Evolutionary conservation across 768 basidiomycete species (phyloP), one percentile per base, ranked within the genome.

Genomic region (Suillus brevipes): DNA sequence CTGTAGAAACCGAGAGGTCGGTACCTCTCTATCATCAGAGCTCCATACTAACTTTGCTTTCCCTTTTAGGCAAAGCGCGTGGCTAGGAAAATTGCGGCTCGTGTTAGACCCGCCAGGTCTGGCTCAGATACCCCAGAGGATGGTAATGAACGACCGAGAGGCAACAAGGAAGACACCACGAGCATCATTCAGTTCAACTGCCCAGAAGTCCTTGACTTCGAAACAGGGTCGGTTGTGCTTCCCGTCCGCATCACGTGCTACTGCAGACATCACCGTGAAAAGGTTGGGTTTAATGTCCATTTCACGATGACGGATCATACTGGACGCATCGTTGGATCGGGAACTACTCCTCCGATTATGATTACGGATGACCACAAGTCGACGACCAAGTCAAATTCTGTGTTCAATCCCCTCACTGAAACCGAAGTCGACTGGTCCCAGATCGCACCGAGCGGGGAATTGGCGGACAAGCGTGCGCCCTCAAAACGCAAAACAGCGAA

Each of bases 341-440:
- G 94, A 6, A 84, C 82, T 62, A 92, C 95, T 2, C 87, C 89
- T 37, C 94, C 97, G 4, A 95, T 99, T 69, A 96, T 99, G 89
- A 99, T 99, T 69, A 99, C 97, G 2, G 97, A 99, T 80, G 97
- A 99, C 77, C 97, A 99, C 80, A 99, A 99, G 79, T 95, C 93
- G 36, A 85, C 80, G 4, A 69, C 75, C 57, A 76, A 78, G 67
- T 64, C 71, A 14, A 70, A 68, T 59, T 34, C 50, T 20, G 34
- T 73, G 66, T 63, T 66, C 70, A 37, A 82, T 79, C 59, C 74
- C n/a, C 73, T 79, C 42, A 67, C 78, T 57, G 74, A 76, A 45
- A 69, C 78, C 31, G 83, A 84, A 61, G 72, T 80, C 45, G 85
- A 86, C 36, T 89, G 87, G 88, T 74, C 83, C 16, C 79, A 78